Conservation (phyloP, 192 early-diverging fungal genomes). For the Backusella parvicylindrica region DNA sequence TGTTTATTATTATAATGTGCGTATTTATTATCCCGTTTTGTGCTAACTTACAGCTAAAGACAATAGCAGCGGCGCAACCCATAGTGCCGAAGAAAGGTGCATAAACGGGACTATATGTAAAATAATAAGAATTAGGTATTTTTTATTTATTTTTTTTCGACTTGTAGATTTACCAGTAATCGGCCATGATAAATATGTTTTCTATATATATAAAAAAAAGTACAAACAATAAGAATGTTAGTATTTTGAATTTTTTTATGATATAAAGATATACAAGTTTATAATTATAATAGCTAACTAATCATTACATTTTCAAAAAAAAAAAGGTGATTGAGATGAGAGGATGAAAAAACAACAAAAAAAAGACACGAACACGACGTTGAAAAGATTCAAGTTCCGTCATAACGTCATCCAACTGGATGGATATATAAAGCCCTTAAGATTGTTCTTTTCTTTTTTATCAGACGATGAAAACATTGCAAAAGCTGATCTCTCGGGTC, state of each 20-base stretch:
- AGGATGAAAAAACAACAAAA: neutral
- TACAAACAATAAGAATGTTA: neutral
- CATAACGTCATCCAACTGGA: neutral
- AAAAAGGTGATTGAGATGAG: neutral
- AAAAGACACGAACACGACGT: neutral
- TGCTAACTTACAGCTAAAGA: slow-evolving; percentile 75
- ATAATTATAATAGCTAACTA: neutral
- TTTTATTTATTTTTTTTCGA: neutral
- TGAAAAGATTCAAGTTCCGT: neutral
- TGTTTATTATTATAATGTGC: neutral
- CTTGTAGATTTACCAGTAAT: slow-evolving; percentile 6
- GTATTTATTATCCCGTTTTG: neutral
- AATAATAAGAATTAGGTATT: neutral
- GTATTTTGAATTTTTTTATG: neutral
- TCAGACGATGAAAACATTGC: too few species aligned
- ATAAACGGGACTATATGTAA: slow-evolving; percentile 71
- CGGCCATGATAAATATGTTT: neutral
- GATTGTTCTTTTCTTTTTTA: too few species aligned
- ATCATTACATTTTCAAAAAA: neutral
- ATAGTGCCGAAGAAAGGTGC: slow-evolving; percentile 94
- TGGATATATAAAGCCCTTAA: too few species aligned
- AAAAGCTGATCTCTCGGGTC: too few species aligned
- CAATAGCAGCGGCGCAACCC: slow-evolving; percentile 87
- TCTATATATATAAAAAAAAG: neutral
- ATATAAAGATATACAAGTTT: too few species aligned